A percentile compares a stretch with the other conserved stretches of the same genome.
These are phyloP conservation scores for Annulohypoxylon bovei DNA, from an alignment of 495 filamentous ascomycete genomes.

Conservation along the genomic window DNA sequence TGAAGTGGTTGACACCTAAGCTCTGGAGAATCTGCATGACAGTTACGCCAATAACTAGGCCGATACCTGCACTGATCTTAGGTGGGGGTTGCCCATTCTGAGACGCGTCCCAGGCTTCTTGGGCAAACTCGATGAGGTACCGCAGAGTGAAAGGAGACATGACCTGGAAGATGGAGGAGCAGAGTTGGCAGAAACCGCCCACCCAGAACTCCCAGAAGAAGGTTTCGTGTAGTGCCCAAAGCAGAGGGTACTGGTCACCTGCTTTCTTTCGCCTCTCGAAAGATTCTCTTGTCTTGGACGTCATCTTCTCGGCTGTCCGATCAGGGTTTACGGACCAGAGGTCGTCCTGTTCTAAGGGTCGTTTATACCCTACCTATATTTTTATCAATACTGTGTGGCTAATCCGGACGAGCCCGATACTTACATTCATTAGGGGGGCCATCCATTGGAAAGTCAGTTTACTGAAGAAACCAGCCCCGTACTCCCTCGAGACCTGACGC, in stretches of 20 bases:
- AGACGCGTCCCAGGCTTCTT: conserved; percentile 74
- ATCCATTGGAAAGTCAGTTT: conserved; percentile 74
- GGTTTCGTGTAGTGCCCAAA: conserved; percentile 86
- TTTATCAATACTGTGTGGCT: conserved; percentile 12
- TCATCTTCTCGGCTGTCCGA: conserved; percentile 73
- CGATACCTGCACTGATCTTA: conserved; percentile 72
- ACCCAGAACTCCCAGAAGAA: conserved; percentile 87
- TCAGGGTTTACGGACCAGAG: conserved; percentile 88
- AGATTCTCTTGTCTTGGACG: conserved; percentile 68
- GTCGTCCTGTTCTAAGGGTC: conserved; percentile 83
- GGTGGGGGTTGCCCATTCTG: conserved; percentile 63
- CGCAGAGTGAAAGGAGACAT: conserved; percentile 77
- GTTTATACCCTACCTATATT: conserved; percentile 76
- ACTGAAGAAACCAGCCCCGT: conserved; percentile 68
- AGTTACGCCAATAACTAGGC: conserved; percentile 78
- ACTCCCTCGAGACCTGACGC: conserved; percentile 64
- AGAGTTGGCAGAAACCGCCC: conserved; percentile 80
- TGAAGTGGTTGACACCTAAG: conserved; percentile 79
- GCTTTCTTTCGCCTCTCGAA: conserved; percentile 72
- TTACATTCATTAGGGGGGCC: conserved; percentile 71
- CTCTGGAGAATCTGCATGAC: conserved; percentile 79
- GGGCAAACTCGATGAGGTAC: conserved; percentile 82
- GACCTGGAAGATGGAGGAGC: conserved; percentile 74
- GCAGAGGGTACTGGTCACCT: conserved; percentile 77
- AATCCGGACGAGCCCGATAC: conserved; percentile 29